phyloP scores from a whole-genome alignment of 2,329 filamentous ascomycete species.

The Botrytis fragariae region DNA sequence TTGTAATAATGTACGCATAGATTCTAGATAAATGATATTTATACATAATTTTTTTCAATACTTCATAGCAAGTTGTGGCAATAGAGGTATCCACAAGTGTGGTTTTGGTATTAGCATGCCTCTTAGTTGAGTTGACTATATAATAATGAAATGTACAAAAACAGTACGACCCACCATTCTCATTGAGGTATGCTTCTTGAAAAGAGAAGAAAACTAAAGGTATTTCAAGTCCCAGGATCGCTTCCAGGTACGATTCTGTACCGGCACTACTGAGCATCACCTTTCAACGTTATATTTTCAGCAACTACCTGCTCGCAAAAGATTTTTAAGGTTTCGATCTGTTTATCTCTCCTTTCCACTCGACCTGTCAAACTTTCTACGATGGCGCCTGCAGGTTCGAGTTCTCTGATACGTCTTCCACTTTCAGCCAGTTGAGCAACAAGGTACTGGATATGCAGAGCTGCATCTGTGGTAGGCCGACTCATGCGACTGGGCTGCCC shows the following conservation, averaged over 20 bases:
- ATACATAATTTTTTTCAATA: neutral
- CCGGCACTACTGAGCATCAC: too few species aligned
- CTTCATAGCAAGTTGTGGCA: neutral
- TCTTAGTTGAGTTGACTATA: neutral
- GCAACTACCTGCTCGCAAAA: neutral
- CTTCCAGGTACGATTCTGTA: neutral
- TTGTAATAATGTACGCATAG: neutral
- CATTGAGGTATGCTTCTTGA: neutral
- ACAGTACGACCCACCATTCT: neutral
- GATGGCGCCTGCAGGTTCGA: neutral
- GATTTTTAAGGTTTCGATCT: neutral
- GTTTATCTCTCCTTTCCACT: neutral
- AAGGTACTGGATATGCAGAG: constrained; percentile 15
- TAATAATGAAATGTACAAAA: neutral
- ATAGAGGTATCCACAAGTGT: neutral
- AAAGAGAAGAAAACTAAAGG: neutral
- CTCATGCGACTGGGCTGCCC: neutral
- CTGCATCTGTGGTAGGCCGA: neutral
- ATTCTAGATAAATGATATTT: neutral
- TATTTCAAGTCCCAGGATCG: neutral
- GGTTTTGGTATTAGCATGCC: neutral
- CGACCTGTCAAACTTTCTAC: neutral
- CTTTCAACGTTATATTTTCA: neutral
- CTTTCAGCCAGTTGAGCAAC: constrained; percentile 1
- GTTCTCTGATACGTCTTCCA: neutral